Evolutionary conservation across 345 rosid species (phyloP).

Genomic region (Citrus inodora): DNA sequence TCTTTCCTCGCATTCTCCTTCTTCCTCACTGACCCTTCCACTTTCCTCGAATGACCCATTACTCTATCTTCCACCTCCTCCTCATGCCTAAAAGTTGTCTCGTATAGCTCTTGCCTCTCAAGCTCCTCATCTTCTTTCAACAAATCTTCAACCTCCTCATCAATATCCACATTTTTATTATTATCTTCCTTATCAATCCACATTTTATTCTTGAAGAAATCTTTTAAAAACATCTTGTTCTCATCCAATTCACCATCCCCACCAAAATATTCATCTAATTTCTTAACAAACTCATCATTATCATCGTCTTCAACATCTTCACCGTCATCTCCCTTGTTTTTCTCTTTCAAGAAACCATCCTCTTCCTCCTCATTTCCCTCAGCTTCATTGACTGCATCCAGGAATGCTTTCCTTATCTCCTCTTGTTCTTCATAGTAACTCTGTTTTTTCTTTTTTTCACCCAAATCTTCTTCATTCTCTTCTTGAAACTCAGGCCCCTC

Average conservation of each 20-base stretch:
- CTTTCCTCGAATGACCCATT: conserved; percentile 66
- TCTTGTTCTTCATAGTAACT: conserved; percentile 59
- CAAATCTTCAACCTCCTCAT: conserved; percentile 44
- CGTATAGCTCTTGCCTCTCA: conserved; percentile 60
- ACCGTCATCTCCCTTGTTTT: conserved; percentile 34
- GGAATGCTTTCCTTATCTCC: conserved; percentile 51
- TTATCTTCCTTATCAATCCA: conserved; percentile 59
- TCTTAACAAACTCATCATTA: conserved; percentile 37
- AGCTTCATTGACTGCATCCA: conserved; percentile 47
- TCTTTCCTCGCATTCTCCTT: conserved; percentile 59
- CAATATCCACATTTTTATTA: conserved; percentile 17
- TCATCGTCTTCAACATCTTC: conserved; percentile 24
- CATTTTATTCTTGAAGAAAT: conserved; percentile 64
- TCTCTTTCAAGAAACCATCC: conserved; percentile 42
- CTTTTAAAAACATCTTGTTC: conserved; percentile 52
- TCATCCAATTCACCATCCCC: conserved; percentile 44
- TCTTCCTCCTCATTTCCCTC: conserved; percentile 31
- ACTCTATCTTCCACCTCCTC: conserved; percentile 64
- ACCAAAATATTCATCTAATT: conserved; percentile 63
- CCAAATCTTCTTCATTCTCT: conserved; percentile 25
- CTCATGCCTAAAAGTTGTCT: conserved; percentile 59
- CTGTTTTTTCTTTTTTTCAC: conserved; percentile 20
- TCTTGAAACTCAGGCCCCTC: conserved; percentile 61
- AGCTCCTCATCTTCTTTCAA: conserved; percentile 54
- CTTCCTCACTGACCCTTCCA: conserved; percentile 87